These are phyloP conservation scores for Selenicereus undatus DNA, from an alignment of 148 eudicot species.

Conservation along the genomic window DNA sequence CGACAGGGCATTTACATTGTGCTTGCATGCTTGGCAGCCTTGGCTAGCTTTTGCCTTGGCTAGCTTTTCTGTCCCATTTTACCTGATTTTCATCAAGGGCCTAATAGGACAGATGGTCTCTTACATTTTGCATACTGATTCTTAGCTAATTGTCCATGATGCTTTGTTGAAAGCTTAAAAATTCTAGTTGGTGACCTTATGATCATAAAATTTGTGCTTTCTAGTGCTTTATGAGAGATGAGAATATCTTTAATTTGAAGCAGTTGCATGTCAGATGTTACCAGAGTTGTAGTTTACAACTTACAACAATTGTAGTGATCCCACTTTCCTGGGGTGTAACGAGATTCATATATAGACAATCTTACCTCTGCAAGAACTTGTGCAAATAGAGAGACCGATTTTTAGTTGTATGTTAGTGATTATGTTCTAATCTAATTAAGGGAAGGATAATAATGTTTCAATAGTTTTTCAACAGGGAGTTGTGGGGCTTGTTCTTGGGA, in stretches of 20 bases:
- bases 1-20: not conserved
- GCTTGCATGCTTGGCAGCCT: not conserved
- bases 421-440: not conserved
- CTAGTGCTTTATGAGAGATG: not conserved
- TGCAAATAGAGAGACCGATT: too few relatives aligned
- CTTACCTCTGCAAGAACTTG: too few relatives aligned
- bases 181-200: not conserved
- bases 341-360: too few relatives aligned
- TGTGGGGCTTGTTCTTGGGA: constrained; percentile 89
- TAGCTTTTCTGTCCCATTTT: not conserved
- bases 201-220: not conserved
- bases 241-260: not conserved
- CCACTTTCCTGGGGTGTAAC: too few relatives aligned
- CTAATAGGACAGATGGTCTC: not conserved
- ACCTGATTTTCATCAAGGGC: not conserved
- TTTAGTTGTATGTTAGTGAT: not conserved
- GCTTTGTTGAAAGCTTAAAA: not conserved
- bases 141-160: not conserved
- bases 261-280: not conserved
- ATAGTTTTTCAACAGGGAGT: constrained; percentile 57
- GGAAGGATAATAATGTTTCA: not conserved
- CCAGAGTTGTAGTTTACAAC: not conserved
- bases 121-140: not conserved
- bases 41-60: too few relatives aligned
- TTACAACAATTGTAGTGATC: not conserved